Percentiles rank a stretch among this genome's conserved stretches.
These are phyloP conservation scores for Xylaria intraflava DNA, from an alignment of 495 filamentous ascomycete species.

Conservation along the genomic window DNA sequence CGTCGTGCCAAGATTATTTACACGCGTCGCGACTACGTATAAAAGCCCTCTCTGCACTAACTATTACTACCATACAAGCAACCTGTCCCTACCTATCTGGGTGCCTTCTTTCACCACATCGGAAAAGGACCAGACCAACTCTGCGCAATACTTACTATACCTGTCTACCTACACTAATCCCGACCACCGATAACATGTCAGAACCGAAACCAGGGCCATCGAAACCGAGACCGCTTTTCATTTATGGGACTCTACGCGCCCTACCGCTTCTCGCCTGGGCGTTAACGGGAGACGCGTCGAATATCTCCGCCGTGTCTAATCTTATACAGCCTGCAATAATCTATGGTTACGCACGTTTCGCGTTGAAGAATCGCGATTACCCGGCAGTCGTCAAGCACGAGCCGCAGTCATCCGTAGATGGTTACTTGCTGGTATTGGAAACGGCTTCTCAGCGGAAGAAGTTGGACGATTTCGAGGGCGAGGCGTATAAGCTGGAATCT, in stretches of 20 bases:
- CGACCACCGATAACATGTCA: no score
- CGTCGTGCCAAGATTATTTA: no score
- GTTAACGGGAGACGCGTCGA: background rate
- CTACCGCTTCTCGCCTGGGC: slow-evolving; percentile 16
- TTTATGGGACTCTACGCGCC: slow-evolving; percentile 15
- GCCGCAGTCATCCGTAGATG: background rate
- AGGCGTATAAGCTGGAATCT: background rate
- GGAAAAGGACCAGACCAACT: no score
- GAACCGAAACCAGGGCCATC: no score
- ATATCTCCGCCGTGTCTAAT: background rate
- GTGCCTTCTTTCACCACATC: no score
- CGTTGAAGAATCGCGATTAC: background rate
- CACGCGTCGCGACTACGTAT: no score
- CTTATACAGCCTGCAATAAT: background rate
- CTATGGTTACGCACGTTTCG: background rate
- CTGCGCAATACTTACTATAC: no score
- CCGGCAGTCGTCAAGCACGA: background rate
- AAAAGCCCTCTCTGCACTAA: no score
- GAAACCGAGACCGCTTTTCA: slow-evolving; percentile 13
- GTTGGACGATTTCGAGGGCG: background rate
- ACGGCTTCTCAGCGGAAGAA: background rate
- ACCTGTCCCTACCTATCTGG: no score
- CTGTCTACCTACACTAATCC: no score
- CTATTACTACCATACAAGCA: no score
- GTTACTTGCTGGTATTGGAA: background rate